A percentile compares a stretch with the other conserved stretches of the same genome.
phyloP scores from a whole-genome alignment of 371 early-diverging fungal species.

The Mucor piriformis region DNA sequence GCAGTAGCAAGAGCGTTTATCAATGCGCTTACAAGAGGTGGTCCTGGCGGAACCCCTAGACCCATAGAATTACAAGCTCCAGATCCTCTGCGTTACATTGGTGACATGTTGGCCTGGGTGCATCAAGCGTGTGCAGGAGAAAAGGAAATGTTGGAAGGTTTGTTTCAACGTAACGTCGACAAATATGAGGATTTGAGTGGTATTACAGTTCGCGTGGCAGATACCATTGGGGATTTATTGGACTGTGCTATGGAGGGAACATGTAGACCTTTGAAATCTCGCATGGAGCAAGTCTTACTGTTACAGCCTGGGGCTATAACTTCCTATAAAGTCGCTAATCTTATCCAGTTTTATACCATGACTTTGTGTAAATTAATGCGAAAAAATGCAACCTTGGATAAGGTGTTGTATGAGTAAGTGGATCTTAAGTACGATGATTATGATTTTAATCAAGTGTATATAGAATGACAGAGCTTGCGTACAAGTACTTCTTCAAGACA shows the following conservation, averaged over 20 bases:
- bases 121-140: constrained; percentile 92
- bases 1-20: constrained; percentile 76
- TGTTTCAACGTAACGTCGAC: constrained; percentile 49
- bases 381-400: constrained; percentile 55
- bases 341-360: constrained; percentile 77
- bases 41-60: constrained; percentile 80
- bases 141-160: constrained; percentile 82
- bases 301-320: constrained; percentile 72
- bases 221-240: constrained; percentile 54
- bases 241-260: constrained; percentile 79
- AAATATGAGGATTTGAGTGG: constrained; percentile 17
- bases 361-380: constrained; percentile 70
- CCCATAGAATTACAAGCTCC: constrained; percentile 93
- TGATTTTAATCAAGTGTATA: neutral
- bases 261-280: constrained; percentile 74
- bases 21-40: constrained; percentile 84
- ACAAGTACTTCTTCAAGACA: constrained; percentile 72
- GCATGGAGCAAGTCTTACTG: constrained; percentile 78
- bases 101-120: constrained; percentile 95
- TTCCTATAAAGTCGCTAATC: constrained; percentile 71
- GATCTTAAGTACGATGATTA: neutral
- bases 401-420: constrained; percentile 62
- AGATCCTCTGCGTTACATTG: constrained; percentile 88
- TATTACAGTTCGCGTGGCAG: constrained; percentile 15
- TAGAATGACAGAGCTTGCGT: constrained; percentile 67